Percentiles rank a stretch among this genome's conserved stretches.
phyloP scores from a whole-genome alignment of 768 basidiomycete species.

The Pluteus cervinus region DNA sequence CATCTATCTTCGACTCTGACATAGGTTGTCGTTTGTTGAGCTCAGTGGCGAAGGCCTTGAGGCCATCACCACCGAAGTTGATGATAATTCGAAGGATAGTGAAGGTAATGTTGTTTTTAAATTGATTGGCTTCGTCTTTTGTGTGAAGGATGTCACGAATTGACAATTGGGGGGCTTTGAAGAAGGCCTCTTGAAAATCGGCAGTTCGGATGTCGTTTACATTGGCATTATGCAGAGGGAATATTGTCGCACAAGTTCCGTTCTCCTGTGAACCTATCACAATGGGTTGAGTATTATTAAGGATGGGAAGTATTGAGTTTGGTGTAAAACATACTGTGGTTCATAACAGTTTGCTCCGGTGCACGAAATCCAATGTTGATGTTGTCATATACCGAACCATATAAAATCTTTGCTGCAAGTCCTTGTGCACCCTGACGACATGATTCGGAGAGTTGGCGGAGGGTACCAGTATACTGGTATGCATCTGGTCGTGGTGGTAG shows the following conservation, averaged over 20 bases:
- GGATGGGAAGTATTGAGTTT: neutral
- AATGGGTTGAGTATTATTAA: neutral
- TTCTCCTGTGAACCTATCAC: slow-evolving; percentile 25
- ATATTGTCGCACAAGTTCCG: slow-evolving; percentile 29
- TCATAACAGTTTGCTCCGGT: slow-evolving; percentile 27
- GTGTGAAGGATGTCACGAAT: slow-evolving; percentile 21
- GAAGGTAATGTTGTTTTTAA: slow-evolving; percentile 14
- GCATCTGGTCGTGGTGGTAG: too few species aligned
- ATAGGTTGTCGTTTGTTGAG: slow-evolving; percentile 12
- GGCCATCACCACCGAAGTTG: slow-evolving; percentile 20
- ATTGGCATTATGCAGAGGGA: slow-evolving; percentile 18
- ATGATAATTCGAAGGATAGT: slow-evolving; percentile 25
- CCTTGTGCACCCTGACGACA: slow-evolving; percentile 10
- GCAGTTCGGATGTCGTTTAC: slow-evolving; percentile 17
- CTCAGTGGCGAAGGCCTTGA: slow-evolving; percentile 16
- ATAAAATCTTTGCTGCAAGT: slow-evolving; percentile 16
- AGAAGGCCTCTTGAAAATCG: slow-evolving; percentile 14
- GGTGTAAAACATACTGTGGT: slow-evolving; percentile 12
- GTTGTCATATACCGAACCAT: slow-evolving; percentile 27
- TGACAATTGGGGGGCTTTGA: slow-evolving; percentile 15
- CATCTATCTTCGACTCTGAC: slow-evolving; percentile 17
- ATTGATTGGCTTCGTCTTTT: slow-evolving; percentile 9
- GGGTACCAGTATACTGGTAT: slow-evolving; percentile 13
- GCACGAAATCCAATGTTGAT: slow-evolving; percentile 24
- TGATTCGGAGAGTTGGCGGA: slow-evolving; percentile 17